Percentiles rank a stretch among this genome's conserved stretches.
Evolutionary conservation across 495 filamentous ascomycete genomes (phyloP).

Genomic region (Aspergillus cristatus): DNA sequence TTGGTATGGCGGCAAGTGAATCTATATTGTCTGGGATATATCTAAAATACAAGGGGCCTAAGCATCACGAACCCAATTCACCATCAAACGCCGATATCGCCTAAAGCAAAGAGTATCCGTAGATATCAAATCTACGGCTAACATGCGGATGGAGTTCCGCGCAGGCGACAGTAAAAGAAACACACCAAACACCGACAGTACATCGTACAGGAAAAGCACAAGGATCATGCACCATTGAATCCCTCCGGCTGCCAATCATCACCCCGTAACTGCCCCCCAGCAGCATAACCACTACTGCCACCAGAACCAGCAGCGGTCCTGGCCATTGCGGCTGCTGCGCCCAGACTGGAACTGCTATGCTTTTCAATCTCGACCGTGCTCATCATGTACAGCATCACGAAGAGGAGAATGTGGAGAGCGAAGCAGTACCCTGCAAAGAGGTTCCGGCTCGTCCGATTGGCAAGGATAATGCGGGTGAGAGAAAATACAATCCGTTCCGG

Average conservation of each 20-base stretch:
- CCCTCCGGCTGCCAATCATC: constrained; percentile 57
- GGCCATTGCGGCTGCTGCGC: constrained; percentile 31
- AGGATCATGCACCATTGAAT: constrained; percentile 29
- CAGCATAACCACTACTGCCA: constrained; percentile 15
- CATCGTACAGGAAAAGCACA: too few species aligned
- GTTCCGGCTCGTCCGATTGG: constrained; percentile 82
- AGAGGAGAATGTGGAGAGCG: constrained; percentile 76
- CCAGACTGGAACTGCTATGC: constrained; percentile 40
- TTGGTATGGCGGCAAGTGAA: too few species aligned
- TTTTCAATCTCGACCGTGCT: constrained; percentile 54
- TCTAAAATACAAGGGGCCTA: too few species aligned
- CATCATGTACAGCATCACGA: constrained; percentile 77
- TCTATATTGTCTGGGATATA: too few species aligned
- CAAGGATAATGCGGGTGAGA: constrained; percentile 81
- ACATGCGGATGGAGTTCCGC: too few species aligned
- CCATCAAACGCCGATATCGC: too few species aligned
- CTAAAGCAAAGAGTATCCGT: too few species aligned
- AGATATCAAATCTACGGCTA: too few species aligned
- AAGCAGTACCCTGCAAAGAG: constrained; percentile 94
- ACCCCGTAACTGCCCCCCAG: constrained; percentile 34
- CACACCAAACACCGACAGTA: too few species aligned
- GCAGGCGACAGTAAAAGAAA: too few species aligned
- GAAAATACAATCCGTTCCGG: constrained; percentile 87
- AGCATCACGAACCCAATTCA: too few species aligned
- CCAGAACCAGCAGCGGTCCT: constrained; percentile 26